Evolutionary conservation across 192 early-diverging fungal genomes (phyloP).

Genomic region (Backusella morwellensis): DNA sequence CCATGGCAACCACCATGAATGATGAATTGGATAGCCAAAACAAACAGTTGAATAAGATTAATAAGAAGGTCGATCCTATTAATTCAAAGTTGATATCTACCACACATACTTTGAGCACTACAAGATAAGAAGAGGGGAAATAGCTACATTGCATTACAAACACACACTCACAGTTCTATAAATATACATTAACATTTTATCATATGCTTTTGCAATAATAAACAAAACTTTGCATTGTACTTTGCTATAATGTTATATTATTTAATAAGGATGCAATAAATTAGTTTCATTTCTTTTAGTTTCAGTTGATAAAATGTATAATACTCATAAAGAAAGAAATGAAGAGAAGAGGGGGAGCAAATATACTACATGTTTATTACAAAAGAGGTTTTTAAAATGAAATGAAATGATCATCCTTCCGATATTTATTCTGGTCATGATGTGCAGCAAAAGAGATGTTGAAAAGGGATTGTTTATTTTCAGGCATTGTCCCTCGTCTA

Average conservation of each 20-base stretch:
- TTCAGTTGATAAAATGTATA: background rate
- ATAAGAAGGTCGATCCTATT: constrained; percentile 48
- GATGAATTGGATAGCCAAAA: constrained; percentile 63
- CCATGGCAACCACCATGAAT: constrained; percentile 55
- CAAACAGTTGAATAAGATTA: constrained; percentile 50
- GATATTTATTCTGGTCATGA: background rate
- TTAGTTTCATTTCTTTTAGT: background rate
- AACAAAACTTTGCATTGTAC: too few relatives aligned
- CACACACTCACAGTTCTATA: background rate
- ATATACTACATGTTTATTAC: background rate
- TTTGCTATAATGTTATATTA: too few relatives aligned
- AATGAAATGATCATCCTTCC: background rate
- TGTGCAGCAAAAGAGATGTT: background rate
- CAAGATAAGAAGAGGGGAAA: constrained; percentile 5
- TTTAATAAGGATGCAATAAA: background rate
- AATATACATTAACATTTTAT: background rate
- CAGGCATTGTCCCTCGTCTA: background rate
- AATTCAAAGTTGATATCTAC: constrained; percentile 27
- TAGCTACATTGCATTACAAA: background rate
- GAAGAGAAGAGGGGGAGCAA: background rate
- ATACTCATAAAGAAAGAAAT: background rate
- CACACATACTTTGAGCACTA: constrained; percentile 23
- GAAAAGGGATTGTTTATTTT: background rate
- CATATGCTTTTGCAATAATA: background rate
- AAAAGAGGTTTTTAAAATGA: background rate